These are phyloP conservation scores for Podochytrium sp. DNA, from an alignment of 192 early-diverging fungal genomes.

Conservation along the genomic window DNA sequence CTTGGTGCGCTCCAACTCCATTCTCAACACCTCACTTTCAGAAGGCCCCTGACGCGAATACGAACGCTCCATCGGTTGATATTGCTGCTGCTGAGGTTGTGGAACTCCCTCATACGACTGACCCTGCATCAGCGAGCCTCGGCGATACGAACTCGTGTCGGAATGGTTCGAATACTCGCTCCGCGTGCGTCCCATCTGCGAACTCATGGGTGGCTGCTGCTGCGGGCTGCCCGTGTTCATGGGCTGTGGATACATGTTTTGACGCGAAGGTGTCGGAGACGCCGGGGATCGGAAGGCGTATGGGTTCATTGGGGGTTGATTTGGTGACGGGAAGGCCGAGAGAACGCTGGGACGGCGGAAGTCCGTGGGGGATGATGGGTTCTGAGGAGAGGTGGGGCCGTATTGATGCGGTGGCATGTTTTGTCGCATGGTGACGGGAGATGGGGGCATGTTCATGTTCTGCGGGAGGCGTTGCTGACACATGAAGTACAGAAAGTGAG, in stretches of 20 bases:
- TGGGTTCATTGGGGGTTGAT: too few species aligned
- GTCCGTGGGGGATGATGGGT: background rate
- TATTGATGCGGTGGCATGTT: background rate
- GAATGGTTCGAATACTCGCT: background rate
- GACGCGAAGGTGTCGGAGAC: too few species aligned
- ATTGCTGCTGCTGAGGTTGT: conserved; percentile 20
- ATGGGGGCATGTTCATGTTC: background rate
- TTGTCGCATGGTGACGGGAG: background rate
- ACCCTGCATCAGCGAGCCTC: background rate
- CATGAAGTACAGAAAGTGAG: too few species aligned
- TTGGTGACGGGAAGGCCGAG: too few species aligned
- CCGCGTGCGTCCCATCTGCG: too few species aligned
- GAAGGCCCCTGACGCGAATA: background rate
- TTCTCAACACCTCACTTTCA: conserved; percentile 25
- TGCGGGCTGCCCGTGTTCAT: too few species aligned
- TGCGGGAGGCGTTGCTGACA: background rate
- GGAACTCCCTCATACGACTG: background rate
- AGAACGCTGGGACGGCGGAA: too few species aligned
- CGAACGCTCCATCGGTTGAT: conserved; percentile 2
- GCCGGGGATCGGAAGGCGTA: too few species aligned
- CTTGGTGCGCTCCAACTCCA: conserved; percentile 7
- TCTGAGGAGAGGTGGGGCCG: background rate
- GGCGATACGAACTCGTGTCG: background rate
- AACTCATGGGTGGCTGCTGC: too few species aligned
- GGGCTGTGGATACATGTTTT: too few species aligned